Conservation (phyloP, 2,329 filamentous ascomycete genomes). For the Pleomassaria siparia region DNA sequence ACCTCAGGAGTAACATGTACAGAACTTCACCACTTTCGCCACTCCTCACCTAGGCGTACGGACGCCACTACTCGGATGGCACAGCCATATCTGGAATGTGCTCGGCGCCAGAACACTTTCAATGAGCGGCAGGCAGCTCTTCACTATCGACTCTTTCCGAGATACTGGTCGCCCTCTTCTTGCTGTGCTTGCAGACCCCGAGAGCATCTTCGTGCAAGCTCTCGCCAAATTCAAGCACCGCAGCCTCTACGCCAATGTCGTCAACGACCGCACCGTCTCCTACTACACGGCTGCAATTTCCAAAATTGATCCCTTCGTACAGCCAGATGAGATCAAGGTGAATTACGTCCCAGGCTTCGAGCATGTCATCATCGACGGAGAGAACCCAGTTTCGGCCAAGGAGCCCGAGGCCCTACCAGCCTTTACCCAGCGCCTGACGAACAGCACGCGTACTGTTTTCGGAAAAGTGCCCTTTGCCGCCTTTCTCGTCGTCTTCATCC, state of each 20-base stretch:
- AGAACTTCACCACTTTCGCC: conserved; percentile 93
- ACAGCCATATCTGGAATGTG: conserved; percentile 65
- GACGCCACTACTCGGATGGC: conserved; percentile 46
- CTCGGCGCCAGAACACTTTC: conserved; percentile 79
- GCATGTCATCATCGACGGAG: conserved; percentile 71
- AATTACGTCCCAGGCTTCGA: conserved; percentile 76
- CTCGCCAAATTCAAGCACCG: conserved; percentile 74
- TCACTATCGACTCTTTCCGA: conserved; percentile 82
- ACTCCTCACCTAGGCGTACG: conserved; percentile 67
- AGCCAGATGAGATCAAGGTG: conserved; percentile 67
- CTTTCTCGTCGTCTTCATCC: conserved; percentile 69
- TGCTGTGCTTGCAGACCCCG: conserved; percentile 76
- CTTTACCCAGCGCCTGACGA: conserved; percentile 40
- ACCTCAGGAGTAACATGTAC: conserved; percentile 15
- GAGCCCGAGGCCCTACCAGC: conserved; percentile 34
- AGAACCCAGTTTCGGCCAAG: conserved; percentile 59
- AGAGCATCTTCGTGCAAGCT: conserved; percentile 82
- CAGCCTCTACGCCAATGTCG: conserved; percentile 80
- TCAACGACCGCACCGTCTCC: conserved; percentile 79
- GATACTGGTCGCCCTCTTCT: conserved; percentile 80
- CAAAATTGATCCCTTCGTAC: conserved; percentile 73
- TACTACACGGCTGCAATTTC: conserved; percentile 83
- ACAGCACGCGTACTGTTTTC: conserved; percentile 43
- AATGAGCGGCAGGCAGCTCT: conserved; percentile 82
- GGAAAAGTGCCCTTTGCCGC: conserved; percentile 64